Evolutionary conservation across 331 rosid genomes (phyloP).

Genomic region (Quercus phellos): DNA sequence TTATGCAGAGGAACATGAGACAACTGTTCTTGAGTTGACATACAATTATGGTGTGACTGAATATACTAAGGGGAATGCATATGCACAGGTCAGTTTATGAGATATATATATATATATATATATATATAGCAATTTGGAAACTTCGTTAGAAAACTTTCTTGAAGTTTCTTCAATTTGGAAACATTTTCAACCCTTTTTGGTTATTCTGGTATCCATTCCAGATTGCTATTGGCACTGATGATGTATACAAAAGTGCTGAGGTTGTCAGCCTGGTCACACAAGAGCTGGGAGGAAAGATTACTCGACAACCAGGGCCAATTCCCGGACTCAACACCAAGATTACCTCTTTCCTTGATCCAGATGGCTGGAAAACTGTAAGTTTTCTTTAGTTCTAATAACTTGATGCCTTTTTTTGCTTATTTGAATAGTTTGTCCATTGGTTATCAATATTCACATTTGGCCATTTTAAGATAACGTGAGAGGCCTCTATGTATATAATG

Average conservation of each 20-base stretch:
- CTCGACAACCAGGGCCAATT: constrained; percentile 74
- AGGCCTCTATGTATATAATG: background rate
- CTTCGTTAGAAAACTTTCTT: background rate
- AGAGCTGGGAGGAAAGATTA: constrained; percentile 91
- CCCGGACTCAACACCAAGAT: constrained; percentile 85
- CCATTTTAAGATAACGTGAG: background rate
- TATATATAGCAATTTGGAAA: too few relatives aligned
- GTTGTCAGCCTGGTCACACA: constrained; percentile 53
- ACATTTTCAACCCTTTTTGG: background rate
- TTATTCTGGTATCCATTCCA: constrained; percentile 20
- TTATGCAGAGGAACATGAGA: constrained; percentile 71
- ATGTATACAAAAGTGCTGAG: constrained; percentile 87
- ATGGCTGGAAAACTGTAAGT: constrained; percentile 96
- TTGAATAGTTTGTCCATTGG: background rate
- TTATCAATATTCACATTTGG: background rate
- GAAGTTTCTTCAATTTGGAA: constrained; percentile 3
- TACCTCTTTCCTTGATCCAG: constrained; percentile 75
- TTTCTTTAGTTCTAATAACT: background rate
- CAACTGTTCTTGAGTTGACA: constrained; percentile 75
- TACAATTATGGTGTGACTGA: constrained; percentile 84
- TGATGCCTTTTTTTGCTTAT: background rate
- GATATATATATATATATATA: too few relatives aligned
- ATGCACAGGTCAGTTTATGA: constrained; percentile 58
- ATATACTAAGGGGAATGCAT: constrained; percentile 82
- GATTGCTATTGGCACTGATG: constrained; percentile 86